Evolutionary conservation across 73 alveolate genomes (phyloP).

Genomic region (Breviolum minutum): DNA sequence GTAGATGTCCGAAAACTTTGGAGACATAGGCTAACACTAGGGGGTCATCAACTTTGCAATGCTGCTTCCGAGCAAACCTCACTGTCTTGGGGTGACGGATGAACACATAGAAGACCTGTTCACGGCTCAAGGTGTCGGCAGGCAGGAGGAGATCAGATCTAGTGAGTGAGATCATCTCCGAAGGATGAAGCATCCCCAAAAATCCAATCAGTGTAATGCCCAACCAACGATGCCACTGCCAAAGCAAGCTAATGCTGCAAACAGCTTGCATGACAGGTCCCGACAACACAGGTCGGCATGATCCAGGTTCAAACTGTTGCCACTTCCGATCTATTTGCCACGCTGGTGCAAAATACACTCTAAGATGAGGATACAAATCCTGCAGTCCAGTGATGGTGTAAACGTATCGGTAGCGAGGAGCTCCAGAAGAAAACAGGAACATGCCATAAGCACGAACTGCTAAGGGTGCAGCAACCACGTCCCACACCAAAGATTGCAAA

Average conservation of each 20-base stretch:
- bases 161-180: background rate
- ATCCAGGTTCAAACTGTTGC: background rate
- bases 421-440: background rate
- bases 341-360: background rate
- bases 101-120: background rate
- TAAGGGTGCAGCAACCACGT: background rate
- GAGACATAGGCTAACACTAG: background rate
- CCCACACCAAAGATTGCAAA: background rate
- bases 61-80: background rate
- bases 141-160: background rate
- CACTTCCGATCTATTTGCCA: too few relatives aligned
- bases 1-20: background rate
- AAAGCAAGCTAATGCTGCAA: background rate
- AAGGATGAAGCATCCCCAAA: too few relatives aligned
- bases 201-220: background rate
- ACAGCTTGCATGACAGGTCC: background rate
- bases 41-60: background rate
- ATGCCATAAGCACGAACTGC: background rate
- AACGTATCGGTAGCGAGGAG: background rate
- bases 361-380: background rate
- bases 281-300: background rate
- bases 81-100: conserved; percentile 3
- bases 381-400: background rate
- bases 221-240: background rate
- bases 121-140: background rate